These are phyloP conservation scores for Oenanthe sinensis DNA, from an alignment of 129 eudicot species.

Conservation along the genomic window DNA sequence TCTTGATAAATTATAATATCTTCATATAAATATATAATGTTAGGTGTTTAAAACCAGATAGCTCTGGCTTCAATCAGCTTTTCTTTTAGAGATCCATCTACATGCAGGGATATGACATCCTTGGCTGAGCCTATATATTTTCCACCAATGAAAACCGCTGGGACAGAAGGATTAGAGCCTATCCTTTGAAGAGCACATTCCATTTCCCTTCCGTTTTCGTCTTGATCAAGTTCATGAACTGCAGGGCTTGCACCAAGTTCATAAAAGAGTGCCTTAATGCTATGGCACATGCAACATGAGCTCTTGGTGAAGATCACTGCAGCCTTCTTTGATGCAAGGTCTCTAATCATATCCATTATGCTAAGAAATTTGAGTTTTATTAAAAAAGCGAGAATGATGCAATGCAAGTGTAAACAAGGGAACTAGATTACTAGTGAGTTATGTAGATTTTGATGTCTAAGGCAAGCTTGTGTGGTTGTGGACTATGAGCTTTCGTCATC, in stretches of 20 bases:
- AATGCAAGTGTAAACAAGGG: background rate
- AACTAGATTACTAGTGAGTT: background rate
- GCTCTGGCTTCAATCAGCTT: slow-evolving; percentile 72
- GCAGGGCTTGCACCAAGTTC: slow-evolving; percentile 95
- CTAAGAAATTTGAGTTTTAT: background rate
- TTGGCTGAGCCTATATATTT: slow-evolving; percentile 64
- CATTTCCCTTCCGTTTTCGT: slow-evolving; percentile 49
- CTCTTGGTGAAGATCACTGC: slow-evolving; percentile 95
- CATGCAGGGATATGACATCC: slow-evolving; percentile 72
- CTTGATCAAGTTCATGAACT: slow-evolving; percentile 76
- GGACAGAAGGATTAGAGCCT: slow-evolving; percentile 72
- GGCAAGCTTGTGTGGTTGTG: slow-evolving; percentile 24
- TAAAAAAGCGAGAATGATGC: background rate
- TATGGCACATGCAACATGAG: slow-evolving; percentile 92
- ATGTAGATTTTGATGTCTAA: slow-evolving; percentile 3
- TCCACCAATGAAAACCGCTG: slow-evolving; percentile 93
- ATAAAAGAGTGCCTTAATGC: slow-evolving; percentile 74
- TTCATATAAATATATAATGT: too few species aligned
- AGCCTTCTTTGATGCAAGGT: slow-evolving; percentile 73
- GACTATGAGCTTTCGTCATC: slow-evolving; percentile 29
- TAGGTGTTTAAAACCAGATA: slow-evolving; percentile 49
- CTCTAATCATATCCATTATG: slow-evolving; percentile 62
- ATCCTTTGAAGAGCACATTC: slow-evolving; percentile 59
- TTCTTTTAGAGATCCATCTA: slow-evolving; percentile 63
- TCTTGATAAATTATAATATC: background rate